Evolutionary conservation across 495 filamentous ascomycete genomes (phyloP).

Genomic region (Aspergillus conjunctus): DNA sequence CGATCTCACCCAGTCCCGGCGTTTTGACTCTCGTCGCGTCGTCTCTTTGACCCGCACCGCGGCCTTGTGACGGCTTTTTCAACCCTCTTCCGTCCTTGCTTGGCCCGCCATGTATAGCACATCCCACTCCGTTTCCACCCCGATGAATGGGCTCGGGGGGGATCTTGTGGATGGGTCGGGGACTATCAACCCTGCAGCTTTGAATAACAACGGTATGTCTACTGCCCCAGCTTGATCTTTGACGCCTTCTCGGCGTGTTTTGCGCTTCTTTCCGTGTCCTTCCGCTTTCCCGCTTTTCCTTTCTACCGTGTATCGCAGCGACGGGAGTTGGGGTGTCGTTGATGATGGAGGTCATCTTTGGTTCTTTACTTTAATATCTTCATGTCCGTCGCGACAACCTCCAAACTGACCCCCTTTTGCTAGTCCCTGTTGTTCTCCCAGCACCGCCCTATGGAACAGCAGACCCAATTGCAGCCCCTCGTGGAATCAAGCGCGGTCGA

Average conservation of each 20-base stretch:
- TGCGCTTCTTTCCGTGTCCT: constrained; percentile 1
- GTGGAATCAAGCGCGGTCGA: constrained; percentile 90
- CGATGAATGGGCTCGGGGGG: constrained; percentile 63
- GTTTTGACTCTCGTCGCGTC: constrained; percentile 30
- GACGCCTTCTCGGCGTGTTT: constrained; percentile 10
- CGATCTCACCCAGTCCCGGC: constrained; percentile 23
- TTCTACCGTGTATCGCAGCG: constrained; percentile 6
- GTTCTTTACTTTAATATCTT: constrained; percentile 21
- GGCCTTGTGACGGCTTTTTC: constrained; percentile 31
- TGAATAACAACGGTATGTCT: constrained; percentile 64
- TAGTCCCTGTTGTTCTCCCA: constrained; percentile 48
- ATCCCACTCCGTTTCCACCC: constrained; percentile 48
- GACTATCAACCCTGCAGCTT: constrained; percentile 78
- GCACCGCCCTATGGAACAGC: constrained; percentile 47
- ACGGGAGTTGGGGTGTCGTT: constrained; percentile 9
- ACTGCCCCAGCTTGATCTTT: constrained; percentile 4
- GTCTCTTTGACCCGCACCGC: constrained; percentile 39
- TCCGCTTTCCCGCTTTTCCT: neutral
- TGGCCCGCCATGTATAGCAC: constrained; percentile 61
- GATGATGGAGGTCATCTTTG: constrained; percentile 18
- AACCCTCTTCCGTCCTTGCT: constrained; percentile 38
- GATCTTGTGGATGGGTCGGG: constrained; percentile 71
- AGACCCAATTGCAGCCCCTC: constrained; percentile 58
- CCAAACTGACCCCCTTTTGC: constrained; percentile 46
- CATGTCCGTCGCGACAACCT: constrained; percentile 33